Percentiles rank a stretch among this genome's conserved stretches.
phyloP scores from a whole-genome alignment of 805 yeast species.

The Yarrowia sp. region DNA sequence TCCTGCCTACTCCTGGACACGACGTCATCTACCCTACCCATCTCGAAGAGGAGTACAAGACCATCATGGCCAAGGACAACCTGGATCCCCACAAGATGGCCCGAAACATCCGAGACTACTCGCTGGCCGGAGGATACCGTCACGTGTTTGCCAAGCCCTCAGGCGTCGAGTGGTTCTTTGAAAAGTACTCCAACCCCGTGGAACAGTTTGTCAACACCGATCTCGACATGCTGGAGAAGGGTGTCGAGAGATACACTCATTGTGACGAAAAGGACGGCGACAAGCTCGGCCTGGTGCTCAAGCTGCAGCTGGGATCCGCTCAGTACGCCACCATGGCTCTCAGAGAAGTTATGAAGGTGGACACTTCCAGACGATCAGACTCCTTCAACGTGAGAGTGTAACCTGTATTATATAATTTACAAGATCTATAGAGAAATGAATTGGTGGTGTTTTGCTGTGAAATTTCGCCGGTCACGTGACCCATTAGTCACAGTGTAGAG shows the following conservation, averaged over 20 bases:
- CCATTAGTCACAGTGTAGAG: background rate
- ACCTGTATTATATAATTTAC: background rate
- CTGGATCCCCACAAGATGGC: conserved; percentile 87
- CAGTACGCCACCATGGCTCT: conserved; percentile 98
- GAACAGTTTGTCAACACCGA: conserved; percentile 84
- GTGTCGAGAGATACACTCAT: conserved; percentile 43
- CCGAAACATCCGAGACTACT: conserved; percentile 84
- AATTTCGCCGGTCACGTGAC: conserved; percentile 7
- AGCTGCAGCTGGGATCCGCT: conserved; percentile 79
- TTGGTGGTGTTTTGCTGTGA: no score
- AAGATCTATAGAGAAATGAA: no score
- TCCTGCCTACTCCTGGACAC: conserved; percentile 96
- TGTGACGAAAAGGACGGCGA: conserved; percentile 51
- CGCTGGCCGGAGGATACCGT: conserved; percentile 90
- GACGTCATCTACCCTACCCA: conserved; percentile 79
- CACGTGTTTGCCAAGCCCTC: conserved; percentile 70
- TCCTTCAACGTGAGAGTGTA: conserved; percentile 41
- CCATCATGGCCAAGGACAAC: conserved; percentile 76
- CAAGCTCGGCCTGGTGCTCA: conserved; percentile 73
- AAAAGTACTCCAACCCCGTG: conserved; percentile 66
- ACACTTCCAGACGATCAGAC: conserved; percentile 46
- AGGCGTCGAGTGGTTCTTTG: conserved; percentile 64
- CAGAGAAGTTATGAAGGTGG: conserved; percentile 78
- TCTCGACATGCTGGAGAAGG: conserved; percentile 58
- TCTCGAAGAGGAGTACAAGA: conserved; percentile 59